Base-by-base conservation (phyloP, 192 early-diverging fungal genomes). In the Coemansia sp. region DNA sequence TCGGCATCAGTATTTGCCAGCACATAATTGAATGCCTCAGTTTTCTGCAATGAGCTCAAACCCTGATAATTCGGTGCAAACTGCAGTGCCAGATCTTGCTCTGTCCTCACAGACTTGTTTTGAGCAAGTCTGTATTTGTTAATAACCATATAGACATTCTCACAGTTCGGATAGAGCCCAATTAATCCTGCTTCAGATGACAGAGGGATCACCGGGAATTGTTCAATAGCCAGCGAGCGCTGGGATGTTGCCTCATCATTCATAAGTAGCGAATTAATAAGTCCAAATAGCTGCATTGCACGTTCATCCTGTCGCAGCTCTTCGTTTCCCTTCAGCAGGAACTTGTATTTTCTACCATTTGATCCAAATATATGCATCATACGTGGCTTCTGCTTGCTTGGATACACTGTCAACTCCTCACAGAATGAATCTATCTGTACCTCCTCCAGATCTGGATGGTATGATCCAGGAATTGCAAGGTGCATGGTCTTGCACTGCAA, bases 301-400 rank as follows among this genome's bases (percentile, higher is more conserved):
- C 96, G 88, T 79, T 98, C 96, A 62, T 98, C 96, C 71, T 96
- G 94, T 27, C 95, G 88, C 37, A 98, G 71, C 84, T 98, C 96
- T 74, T 98, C 96, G 66, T 96, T 93, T 50, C 92, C 96, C 82
- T 98, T 98, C 52, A 97, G 80, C 54, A 96, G 67, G 65, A 85
- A 98, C 66, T 87, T 87, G 67, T 96, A 97, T 27, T 91, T 90
- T 23, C 83, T 84, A 22, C 96, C 95, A 68, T 97, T 93, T 50
- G 84, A 90, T 22, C 94, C 96, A 22, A 71, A 82, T 27, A 98
- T 87, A 0, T 86, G 88, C 53, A 98, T 61, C n/a, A 84, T 72
- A 45, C 96, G 84, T 29, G 96, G 96, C 15, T 88, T 79, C 63
- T 98, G 95, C 63, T 98, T 97, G 4, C 94, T 94, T 0, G 89